A percentile compares a stretch with the other conserved stretches of the same genome.
These are phyloP conservation scores for Cronartium quercuum DNA, from an alignment of 1,284 basidiomycete species.

Conservation along the genomic window DNA sequence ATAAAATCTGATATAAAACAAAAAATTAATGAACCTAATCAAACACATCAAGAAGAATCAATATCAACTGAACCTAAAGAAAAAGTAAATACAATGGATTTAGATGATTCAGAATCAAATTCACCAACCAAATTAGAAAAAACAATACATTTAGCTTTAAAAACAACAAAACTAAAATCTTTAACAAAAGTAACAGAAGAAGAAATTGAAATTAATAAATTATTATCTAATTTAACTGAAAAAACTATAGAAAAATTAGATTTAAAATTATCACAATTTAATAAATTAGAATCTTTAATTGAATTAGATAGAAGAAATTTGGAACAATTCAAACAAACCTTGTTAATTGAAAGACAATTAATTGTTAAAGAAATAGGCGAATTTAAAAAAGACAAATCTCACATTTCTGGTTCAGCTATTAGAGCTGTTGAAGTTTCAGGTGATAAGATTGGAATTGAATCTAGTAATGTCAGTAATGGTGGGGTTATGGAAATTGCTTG, in stretches of 20 bases:
- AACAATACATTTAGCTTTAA: constrained; percentile 75
- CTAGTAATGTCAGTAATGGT: background rate
- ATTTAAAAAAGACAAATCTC: constrained; percentile 28
- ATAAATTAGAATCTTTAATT: constrained; percentile 77
- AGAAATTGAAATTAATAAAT: constrained; percentile 69
- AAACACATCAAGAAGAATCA: constrained; percentile 45
- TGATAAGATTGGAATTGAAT: background rate
- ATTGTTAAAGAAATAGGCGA: constrained; percentile 42
- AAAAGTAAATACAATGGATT: constrained; percentile 41
- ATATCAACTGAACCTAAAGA: constrained; percentile 41
- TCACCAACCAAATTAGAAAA: constrained; percentile 64
- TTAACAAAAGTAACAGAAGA: constrained; percentile 74
- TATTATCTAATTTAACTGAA: constrained; percentile 79
- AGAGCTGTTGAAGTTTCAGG: background rate
- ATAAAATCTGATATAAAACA: constrained; percentile 61
- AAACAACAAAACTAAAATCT: constrained; percentile 82
- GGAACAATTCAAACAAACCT: constrained; percentile 53
- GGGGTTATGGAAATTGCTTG: background rate
- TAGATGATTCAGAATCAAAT: constrained; percentile 19
- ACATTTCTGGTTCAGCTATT: no score
- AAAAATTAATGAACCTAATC: background rate
- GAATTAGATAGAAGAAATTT: constrained; percentile 73
- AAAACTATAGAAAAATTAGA: constrained; percentile 89
- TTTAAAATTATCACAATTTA: constrained; percentile 84
- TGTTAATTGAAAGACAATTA: constrained; percentile 45